Evolutionary conservation across 1,284 basidiomycete species (phyloP).

Genomic region (Schizophyllum amplum): DNA sequence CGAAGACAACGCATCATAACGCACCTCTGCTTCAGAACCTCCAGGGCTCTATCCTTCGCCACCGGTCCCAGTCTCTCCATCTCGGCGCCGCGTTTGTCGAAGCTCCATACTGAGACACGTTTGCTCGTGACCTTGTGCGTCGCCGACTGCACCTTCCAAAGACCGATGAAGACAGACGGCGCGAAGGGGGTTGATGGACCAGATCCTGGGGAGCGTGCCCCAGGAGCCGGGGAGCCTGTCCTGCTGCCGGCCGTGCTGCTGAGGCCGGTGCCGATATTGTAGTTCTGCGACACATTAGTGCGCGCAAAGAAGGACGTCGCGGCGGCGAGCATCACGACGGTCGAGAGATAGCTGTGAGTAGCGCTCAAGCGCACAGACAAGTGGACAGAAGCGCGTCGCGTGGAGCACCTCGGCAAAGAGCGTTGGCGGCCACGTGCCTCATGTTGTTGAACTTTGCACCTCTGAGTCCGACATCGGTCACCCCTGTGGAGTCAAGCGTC

Average conservation of each 20-base stretch:
- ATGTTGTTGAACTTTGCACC: neutral
- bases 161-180: slow-evolving; percentile 64
- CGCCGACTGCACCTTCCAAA: slow-evolving; percentile 82
- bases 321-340: slow-evolving; percentile 71
- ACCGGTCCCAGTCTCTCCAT: slow-evolving; percentile 56
- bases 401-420: neutral
- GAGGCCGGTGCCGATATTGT: slow-evolving; percentile 48
- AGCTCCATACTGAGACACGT: slow-evolving; percentile 83
- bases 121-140: slow-evolving; percentile 84
- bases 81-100: slow-evolving; percentile 76
- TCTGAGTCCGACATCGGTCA: too few relatives aligned
- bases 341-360: neutral
- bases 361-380: neutral
- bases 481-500: too few relatives aligned
- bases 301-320: slow-evolving; percentile 87
- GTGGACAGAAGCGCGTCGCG: neutral
- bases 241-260: neutral
- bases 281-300: slow-evolving; percentile 79
- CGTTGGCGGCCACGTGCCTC: neutral
- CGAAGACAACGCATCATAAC: slow-evolving; percentile 14
- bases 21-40: slow-evolving; percentile 86
- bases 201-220: slow-evolving; percentile 36
- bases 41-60: slow-evolving; percentile 67
- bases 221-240: slow-evolving; percentile 12
- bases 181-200: slow-evolving; percentile 45